phyloP scores from a whole-genome alignment of 2,329 filamentous ascomycete genomes.

The Fusarium brachygibbosum region DNA sequence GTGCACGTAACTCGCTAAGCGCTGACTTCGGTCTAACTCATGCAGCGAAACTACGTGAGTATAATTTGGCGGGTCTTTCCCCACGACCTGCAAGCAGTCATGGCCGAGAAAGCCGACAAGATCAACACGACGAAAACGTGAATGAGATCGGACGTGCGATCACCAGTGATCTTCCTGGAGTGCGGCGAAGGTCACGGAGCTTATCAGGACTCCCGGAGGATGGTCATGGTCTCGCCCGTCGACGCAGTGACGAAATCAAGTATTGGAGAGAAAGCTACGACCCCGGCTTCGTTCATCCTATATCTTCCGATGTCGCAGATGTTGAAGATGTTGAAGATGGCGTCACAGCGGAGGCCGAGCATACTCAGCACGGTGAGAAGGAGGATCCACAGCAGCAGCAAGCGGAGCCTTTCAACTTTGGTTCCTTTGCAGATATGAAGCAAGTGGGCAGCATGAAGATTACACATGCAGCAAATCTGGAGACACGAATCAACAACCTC shows the following conservation, averaged over 20 bases:
- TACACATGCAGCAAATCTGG: conserved; percentile 66
- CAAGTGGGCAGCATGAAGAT: conserved; percentile 69
- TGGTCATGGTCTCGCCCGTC: conserved; percentile 56
- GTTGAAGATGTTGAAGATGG: conserved; percentile 55
- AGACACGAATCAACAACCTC: conserved; percentile 65
- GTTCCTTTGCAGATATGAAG: conserved; percentile 60
- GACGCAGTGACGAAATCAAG: conserved; percentile 73
- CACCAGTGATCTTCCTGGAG: conserved; percentile 65
- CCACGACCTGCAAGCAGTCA: conserved; percentile 73
- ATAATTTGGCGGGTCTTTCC: conserved; percentile 67
- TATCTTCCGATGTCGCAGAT: conserved; percentile 62
- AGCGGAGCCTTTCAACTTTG: conserved; percentile 69
- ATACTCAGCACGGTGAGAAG: conserved; percentile 50
- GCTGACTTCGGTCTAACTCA: conserved; percentile 58
- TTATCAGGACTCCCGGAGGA: conserved; percentile 66
- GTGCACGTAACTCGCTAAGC: conserved; percentile 66
- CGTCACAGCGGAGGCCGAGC: conserved; percentile 50
- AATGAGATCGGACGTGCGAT: conserved; percentile 73
- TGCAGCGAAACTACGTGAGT: conserved; percentile 52
- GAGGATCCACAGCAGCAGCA: conserved; percentile 55
- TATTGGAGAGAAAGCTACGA: conserved; percentile 74
- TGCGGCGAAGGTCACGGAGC: conserved; percentile 70
- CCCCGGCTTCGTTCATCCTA: conserved; percentile 64
- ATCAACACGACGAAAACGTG: conserved; percentile 59
- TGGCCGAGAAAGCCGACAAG: conserved; percentile 60